Conservation (phyloP, 75 land plant genomes). For the Pinus tabuliformis region DNA sequence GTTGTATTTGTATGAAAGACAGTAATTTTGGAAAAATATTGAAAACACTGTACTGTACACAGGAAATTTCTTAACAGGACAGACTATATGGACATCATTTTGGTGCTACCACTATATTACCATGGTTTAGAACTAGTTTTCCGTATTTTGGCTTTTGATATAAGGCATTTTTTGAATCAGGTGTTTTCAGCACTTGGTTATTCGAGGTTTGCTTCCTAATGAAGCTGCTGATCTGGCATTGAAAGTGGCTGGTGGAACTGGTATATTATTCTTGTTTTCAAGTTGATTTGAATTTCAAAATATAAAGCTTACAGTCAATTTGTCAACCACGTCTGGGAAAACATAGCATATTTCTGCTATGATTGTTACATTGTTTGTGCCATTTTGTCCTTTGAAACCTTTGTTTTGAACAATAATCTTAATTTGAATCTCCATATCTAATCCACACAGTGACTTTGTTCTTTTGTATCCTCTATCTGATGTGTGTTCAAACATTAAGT, state of each 20-base stretch:
- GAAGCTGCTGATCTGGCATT: conserved; percentile 14
- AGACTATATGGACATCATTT: neutral
- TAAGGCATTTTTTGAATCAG: conserved; percentile 2
- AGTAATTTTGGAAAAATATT: neutral
- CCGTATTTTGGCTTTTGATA: neutral
- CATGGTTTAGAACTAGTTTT: neutral
- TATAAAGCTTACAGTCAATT: neutral
- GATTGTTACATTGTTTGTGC: neutral
- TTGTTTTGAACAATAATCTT: neutral
- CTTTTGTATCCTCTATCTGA: neutral
- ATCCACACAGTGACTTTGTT: neutral
- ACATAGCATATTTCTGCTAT: neutral
- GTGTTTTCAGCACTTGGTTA: conserved; percentile 7
- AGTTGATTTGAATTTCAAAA: neutral
- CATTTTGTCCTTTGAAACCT: no score
- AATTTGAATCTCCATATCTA: neutral
- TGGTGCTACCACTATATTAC: neutral
- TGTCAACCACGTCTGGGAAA: neutral
- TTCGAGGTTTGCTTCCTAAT: conserved; percentile 13
- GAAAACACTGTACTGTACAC: neutral
- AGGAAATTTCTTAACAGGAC: neutral
- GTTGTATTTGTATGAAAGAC: neutral
- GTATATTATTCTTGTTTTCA: conserved; percentile 1
- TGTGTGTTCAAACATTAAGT: neutral
- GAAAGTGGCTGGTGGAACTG: conserved; percentile 12